phyloP scores from a whole-genome alignment of 768 basidiomycete genomes.

The Lepiota brunneoincarnata region DNA sequence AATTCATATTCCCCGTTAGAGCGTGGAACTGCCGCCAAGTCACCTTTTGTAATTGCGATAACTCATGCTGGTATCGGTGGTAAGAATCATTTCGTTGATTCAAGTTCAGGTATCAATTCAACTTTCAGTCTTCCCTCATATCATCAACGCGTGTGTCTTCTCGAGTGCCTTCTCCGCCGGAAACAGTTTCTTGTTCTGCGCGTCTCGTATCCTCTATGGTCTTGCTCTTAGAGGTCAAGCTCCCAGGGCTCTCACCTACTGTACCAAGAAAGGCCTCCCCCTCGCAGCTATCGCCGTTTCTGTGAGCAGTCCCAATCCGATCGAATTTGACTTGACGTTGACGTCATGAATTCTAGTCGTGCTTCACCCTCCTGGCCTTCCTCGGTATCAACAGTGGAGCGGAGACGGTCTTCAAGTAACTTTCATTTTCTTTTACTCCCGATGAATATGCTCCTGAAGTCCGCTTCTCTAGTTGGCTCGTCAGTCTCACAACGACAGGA shows the following conservation, averaged over 20 bases:
- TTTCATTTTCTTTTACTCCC: background rate
- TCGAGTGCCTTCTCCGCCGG: constrained; percentile 72
- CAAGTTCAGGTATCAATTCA: constrained; percentile 17
- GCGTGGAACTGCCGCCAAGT: constrained; percentile 65
- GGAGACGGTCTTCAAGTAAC: constrained; percentile 55
- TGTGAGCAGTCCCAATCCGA: constrained; percentile 21
- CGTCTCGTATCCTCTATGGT: constrained; percentile 51
- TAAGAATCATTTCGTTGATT: constrained; percentile 14
- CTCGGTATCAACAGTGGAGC: constrained; percentile 62
- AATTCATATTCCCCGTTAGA: constrained; percentile 18
- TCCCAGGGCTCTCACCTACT: constrained; percentile 38
- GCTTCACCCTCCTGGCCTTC: constrained; percentile 52
- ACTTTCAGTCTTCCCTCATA: constrained; percentile 52
- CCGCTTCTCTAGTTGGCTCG: constrained; percentile 55
- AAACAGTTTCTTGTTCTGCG: constrained; percentile 61
- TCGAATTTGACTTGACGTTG: background rate
- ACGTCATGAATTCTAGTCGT: constrained; percentile 23
- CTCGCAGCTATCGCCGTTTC: constrained; percentile 34
- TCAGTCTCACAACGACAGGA: constrained; percentile 62
- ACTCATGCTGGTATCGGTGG: constrained; percentile 67
- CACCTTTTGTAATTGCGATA: constrained; percentile 86
- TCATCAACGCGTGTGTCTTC: constrained; percentile 73
- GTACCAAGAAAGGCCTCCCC: constrained; percentile 48
- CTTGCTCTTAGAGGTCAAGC: constrained; percentile 52
- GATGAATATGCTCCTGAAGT: background rate